These are phyloP conservation scores for Heritiera littoralis DNA, from an alignment of 345 rosid genomes.

Conservation along the genomic window DNA sequence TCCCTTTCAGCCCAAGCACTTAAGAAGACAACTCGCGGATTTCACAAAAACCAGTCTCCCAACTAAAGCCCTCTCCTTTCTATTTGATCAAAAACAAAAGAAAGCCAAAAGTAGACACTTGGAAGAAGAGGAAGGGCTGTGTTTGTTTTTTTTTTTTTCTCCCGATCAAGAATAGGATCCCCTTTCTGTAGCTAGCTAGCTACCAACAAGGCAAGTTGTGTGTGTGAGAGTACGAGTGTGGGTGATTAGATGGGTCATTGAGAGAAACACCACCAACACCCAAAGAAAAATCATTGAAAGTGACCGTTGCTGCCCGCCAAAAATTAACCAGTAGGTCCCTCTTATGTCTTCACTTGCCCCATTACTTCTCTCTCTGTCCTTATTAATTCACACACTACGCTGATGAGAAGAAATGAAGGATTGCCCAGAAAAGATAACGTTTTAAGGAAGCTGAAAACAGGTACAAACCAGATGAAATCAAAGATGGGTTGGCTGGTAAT, in stretches of 20 bases:
- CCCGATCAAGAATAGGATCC: conserved; percentile 31
- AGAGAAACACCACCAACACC: conserved; percentile 48
- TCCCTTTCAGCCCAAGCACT: conserved; percentile 36
- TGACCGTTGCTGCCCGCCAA: conserved; percentile 79
- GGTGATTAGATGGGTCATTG: conserved; percentile 56
- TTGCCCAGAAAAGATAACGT: conserved; percentile 25
- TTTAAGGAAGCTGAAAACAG: conserved; percentile 15
- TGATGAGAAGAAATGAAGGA: conserved; percentile 16
- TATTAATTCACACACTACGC: neutral
- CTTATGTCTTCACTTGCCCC: conserved; percentile 54
- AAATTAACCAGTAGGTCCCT: conserved; percentile 75
- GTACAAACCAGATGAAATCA: conserved; percentile 37
- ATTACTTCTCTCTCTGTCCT: conserved; percentile 23
- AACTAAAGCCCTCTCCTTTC: conserved; percentile 20
- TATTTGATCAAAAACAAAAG: conserved; percentile 16
- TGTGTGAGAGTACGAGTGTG: conserved; percentile 23
- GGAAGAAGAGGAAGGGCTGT: conserved; percentile 27
- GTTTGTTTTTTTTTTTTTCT: neutral
- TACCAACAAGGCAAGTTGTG: conserved; percentile 32
- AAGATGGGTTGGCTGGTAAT: conserved; percentile 19
- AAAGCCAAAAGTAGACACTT: conserved; percentile 14
- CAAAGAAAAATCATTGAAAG: conserved; percentile 67
- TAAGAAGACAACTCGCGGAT: conserved; percentile 12
- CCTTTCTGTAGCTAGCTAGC: conserved; percentile 25
- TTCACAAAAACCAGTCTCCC: conserved; percentile 15